These are phyloP conservation scores for Candida vaughaniae DNA, from an alignment of 805 yeast species.

Conservation along the genomic window DNA sequence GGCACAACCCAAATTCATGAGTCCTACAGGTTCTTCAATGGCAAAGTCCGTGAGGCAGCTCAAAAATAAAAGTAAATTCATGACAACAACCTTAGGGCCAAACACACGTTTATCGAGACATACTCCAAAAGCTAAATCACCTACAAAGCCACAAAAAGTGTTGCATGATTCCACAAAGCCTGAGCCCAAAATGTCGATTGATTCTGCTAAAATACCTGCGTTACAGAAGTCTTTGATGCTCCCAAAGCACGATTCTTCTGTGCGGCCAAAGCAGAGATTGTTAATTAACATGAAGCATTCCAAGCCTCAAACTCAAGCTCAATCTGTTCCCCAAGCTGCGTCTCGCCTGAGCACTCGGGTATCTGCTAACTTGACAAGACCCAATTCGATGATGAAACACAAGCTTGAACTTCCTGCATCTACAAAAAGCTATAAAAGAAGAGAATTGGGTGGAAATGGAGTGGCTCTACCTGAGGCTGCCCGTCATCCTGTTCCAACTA, in stretches of 20 bases:
- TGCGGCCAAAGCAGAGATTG: constrained; percentile 27
- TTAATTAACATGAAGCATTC: constrained; percentile 24
- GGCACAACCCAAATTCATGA: constrained; percentile 19
- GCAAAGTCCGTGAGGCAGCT: constrained; percentile 20
- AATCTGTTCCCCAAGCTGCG: background rate
- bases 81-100: constrained; percentile 36
- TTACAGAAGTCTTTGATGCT: constrained; percentile 24
- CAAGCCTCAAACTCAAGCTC: background rate
- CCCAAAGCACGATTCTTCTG: constrained; percentile 17
- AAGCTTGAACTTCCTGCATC: background rate
- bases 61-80: constrained; percentile 29
- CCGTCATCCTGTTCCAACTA: constrained; percentile 16
- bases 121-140: constrained; percentile 10
- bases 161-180: no score
- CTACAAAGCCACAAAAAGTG: constrained; percentile 2
- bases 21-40: constrained; percentile 31
- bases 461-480: constrained; percentile 41
- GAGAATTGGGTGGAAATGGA: constrained; percentile 25
- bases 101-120: constrained; percentile 26
- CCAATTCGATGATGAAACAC: background rate
- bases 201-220: constrained; percentile 17
- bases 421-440: constrained; percentile 5
- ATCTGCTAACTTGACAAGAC: background rate
- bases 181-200: constrained; percentile 14
- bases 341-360: background rate